phyloP scores from a whole-genome alignment of 352 stramenopile species.

The Globisporangium ultimum region DNA sequence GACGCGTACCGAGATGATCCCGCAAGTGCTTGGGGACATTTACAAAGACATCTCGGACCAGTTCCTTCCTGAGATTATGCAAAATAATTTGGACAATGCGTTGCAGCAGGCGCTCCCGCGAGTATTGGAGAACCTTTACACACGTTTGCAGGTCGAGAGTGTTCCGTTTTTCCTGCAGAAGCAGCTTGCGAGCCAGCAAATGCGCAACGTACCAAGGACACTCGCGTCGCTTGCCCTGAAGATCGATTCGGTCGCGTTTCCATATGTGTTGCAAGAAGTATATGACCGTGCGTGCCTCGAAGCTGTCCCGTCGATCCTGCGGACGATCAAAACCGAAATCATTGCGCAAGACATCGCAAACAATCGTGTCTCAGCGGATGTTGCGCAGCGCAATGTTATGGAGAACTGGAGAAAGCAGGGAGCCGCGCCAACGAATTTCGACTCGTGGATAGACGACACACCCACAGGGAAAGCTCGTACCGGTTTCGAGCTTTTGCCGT shows the following conservation, averaged over 20 bases:
- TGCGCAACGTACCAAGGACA: conserved; percentile 44
- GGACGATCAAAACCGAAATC: conserved; percentile 65
- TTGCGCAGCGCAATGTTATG: conserved; percentile 44
- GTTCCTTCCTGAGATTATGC: conserved; percentile 41
- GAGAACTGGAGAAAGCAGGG: conserved; percentile 42
- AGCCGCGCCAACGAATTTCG: conserved; percentile 44
- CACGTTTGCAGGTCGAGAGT: conserved; percentile 46
- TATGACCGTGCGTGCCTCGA: conserved; percentile 63
- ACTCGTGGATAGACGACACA: conserved; percentile 60
- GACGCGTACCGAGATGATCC: conserved; percentile 51
- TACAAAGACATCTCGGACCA: conserved; percentile 60
- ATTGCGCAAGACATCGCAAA: conserved; percentile 35
- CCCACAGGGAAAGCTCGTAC: conserved; percentile 39
- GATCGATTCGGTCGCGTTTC: conserved; percentile 49
- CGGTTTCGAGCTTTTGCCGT: conserved; percentile 61
- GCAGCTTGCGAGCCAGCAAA: conserved; percentile 36
- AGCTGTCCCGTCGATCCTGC: conserved; percentile 49
- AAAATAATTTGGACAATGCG: conserved; percentile 19
- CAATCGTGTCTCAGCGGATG: conserved; percentile 31
- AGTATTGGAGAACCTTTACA: conserved; percentile 48
- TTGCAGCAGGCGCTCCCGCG: conserved; percentile 40
- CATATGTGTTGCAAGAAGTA: conserved; percentile 55
- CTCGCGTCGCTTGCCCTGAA: conserved; percentile 40
- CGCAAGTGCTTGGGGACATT: conserved; percentile 53
- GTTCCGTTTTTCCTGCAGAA: conserved; percentile 39